Evolutionary conservation across 2,329 filamentous ascomycete genomes (phyloP), one percentile per base, ranked within the genome.

Genomic region (Neobulgaria alba): DNA sequence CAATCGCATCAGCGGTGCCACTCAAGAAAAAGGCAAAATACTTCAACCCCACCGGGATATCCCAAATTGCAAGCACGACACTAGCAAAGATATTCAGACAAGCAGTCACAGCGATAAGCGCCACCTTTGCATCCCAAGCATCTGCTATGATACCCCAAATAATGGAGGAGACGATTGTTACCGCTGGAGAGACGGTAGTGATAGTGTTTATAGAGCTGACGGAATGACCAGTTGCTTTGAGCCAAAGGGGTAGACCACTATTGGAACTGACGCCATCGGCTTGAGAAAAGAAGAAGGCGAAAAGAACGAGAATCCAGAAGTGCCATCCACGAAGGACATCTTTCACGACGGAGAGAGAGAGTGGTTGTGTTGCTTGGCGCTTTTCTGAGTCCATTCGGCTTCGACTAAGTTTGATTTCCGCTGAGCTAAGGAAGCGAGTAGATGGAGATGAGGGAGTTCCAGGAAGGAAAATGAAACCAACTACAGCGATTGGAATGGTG

Each of bases 21-120:
- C 53, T 53, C 19, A 57, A 50, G 39, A 60, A 60, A 37, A 59
- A 60, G 2, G 57, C 57, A 26, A 54, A 43, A 39, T 56, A 61
- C 38, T 60, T 61, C 16, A 61, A 48, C 1, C 40, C 45, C 30
- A 56, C 51, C 1, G 57, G 57, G 3, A 60, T 49, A 16, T 53
- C 44, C 56, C 58, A 61, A 3, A 58, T 46, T 0, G 56, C 50
- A 2, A 60, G 41, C 3, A 59, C 51, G 17, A 60, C 51, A 23
- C 51, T 49, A 2, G 55, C 50, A 31, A 59, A 59, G 4, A 59
- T 48, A 16, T 43, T 43, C 17, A 46, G 18, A 1, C 21, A 20
- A 17, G 44, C 44, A 10, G 41, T 43, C 14, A 46, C 12, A 15
- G 37, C 33, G 5, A 43, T 46, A 8, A 43, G 44, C 30, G 30